A percentile compares a stretch with the other conserved stretches of the same genome.
phyloP scores from a whole-genome alignment of 441 rosid genomes.

The Erodium moschatum region DNA sequence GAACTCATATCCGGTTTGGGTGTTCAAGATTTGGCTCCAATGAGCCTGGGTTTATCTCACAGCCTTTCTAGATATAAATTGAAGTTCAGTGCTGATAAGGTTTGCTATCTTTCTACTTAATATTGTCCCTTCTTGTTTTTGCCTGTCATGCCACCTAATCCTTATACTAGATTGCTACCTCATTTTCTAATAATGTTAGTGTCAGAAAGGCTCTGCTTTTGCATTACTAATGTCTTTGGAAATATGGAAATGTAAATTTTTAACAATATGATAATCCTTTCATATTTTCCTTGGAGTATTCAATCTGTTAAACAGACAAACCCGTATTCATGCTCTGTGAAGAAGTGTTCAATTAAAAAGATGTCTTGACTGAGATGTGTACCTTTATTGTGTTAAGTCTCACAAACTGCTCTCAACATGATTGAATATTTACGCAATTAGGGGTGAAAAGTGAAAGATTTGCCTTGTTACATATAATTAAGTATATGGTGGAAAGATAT shows the following conservation, averaged over 20 bases:
- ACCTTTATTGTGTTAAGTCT: too few species aligned
- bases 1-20: constrained; percentile 81
- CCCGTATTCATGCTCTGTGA: neutral
- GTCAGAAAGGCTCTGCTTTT: neutral
- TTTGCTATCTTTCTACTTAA: constrained; percentile 12
- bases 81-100: constrained; percentile 93
- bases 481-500: too few species aligned
- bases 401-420: too few species aligned
- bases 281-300: neutral
- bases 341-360: neutral
- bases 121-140: neutral
- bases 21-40: constrained; percentile 76
- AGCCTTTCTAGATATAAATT: constrained; percentile 78
- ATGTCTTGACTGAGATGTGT: too few species aligned
- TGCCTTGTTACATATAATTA: too few species aligned
- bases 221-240: neutral
- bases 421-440: too few species aligned
- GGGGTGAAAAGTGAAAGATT: too few species aligned
- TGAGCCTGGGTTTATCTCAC: constrained; percentile 92
- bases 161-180: neutral
- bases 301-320: too few species aligned
- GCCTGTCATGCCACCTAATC: too few species aligned
- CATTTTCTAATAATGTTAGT: neutral
- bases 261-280: neutral
- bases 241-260: too few species aligned